Base-by-base conservation (phyloP, 768 basidiomycete genomes). In the Gloeostereum incarnatum region DNA sequence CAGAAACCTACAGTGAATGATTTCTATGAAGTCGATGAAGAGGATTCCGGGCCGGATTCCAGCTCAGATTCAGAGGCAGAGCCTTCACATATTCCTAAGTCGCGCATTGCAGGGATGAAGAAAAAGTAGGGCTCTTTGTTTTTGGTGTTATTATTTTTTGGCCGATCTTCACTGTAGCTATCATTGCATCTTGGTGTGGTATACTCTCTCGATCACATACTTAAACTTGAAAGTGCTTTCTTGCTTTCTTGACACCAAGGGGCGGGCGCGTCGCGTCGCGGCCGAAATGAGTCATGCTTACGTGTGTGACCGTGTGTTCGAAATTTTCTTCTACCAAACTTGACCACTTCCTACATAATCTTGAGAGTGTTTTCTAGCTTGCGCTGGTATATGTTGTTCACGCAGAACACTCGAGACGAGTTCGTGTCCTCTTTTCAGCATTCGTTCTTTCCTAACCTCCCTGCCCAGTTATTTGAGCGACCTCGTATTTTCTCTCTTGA, bases 391-490 rank as follows among this genome's bases (percentile, higher is more conserved):
- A 89, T 89, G 86, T 69, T 75, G 64, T 90, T 81, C 75, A 84
- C 83, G 52, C 74, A 83, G 59, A 78, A 73, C 70, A 90, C 86
- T 58, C 77, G 86, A 53, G 86, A 90, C 86, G 86, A 90, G 86
- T 88, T 62, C 43, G 78, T 61, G 5, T 10, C 2, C 35, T 36
- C 23, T 32, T 40, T 30, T 27, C 36, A 41, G 27, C 36, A 23
- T 26, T 19, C 26, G 37, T 30, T 17, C 21, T 10, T 40, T 29
- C 6, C 25, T 39, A 22, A 33, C 36, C 25, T 16, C 14, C 19
- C 59, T 65, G 37, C 40, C n/a, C 53, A 91, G 88, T 53, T 91
- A 91, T 56, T 81, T 91, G 61, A 84, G 84, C 60, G 88, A 91
- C 68, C 81, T 89, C 55, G 83, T 91, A 36, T 91, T 87, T 60